A percentile compares a stretch with the other conserved stretches of the same genome.
phyloP scores from a whole-genome alignment of 306 rosid genomes.

The Begonia peltatifolia region DNA sequence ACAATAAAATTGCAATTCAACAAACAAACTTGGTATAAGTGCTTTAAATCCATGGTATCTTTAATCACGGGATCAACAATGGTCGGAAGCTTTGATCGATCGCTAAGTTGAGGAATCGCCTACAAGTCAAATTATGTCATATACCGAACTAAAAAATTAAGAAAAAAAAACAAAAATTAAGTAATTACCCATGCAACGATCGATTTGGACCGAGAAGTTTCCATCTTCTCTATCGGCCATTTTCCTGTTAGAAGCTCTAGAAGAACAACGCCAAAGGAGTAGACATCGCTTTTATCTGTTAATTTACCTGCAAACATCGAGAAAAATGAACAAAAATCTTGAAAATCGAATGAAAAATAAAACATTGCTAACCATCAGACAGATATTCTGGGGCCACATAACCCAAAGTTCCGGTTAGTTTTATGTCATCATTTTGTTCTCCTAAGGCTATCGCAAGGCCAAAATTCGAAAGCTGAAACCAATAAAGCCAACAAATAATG shows the following conservation, averaged over 20 bases:
- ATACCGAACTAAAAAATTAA: not conserved
- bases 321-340: not conserved
- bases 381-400: constrained; percentile 79
- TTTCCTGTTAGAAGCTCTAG: constrained; percentile 72
- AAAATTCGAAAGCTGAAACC: constrained; percentile 65
- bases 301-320: constrained; percentile 46
- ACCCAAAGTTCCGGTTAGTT: constrained; percentile 60
- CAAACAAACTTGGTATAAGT: constrained; percentile 66
- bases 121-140: constrained; percentile 9
- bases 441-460: constrained; percentile 61
- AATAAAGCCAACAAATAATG: no score
- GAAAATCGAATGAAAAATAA: not conserved
- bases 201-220: constrained; percentile 44
- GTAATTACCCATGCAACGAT: constrained; percentile 62
- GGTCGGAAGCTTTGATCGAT: constrained; percentile 71
- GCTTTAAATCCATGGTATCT: constrained; percentile 85
- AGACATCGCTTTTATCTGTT: constrained; percentile 86
- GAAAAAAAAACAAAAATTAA: not conserved
- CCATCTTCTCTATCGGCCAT: constrained; percentile 49
- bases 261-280: constrained; percentile 84
- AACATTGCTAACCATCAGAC: constrained; percentile 46
- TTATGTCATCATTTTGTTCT: constrained; percentile 42
- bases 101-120: constrained; percentile 93
- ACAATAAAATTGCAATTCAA: constrained; percentile 2
- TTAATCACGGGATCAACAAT: constrained; percentile 62